Conservation (phyloP, 2,329 filamentous ascomycete species). For the Orbilia quercus region DNA sequence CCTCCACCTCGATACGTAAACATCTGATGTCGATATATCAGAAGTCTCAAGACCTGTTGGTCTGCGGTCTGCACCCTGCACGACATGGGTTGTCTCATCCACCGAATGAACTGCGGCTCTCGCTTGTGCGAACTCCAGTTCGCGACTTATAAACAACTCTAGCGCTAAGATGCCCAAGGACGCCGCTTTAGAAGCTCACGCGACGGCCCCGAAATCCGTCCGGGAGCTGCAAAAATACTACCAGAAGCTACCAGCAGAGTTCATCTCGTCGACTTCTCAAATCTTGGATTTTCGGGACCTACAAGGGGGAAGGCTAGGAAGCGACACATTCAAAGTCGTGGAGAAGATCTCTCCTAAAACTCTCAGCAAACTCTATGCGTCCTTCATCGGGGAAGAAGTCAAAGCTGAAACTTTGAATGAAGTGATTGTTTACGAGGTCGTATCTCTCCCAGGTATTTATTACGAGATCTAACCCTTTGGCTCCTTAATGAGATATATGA, state of each 20-base stretch:
- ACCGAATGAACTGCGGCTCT: neutral
- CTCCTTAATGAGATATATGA: no score
- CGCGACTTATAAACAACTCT: neutral
- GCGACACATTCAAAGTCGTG: conserved; percentile 11
- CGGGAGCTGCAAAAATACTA: conserved; percentile 58
- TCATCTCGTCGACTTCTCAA: conserved; percentile 30
- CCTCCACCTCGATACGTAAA: no score
- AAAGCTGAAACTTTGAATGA: conserved; percentile 1
- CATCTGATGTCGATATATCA: no score
- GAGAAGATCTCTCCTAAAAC: conserved; percentile 31
- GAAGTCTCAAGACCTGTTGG: no score
- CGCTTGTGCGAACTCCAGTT: neutral
- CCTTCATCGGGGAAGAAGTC: conserved; percentile 37
- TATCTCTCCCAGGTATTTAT: conserved; percentile 57
- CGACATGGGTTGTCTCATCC: neutral
- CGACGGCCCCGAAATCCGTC: conserved; percentile 56
- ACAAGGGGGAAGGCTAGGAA: conserved; percentile 10
- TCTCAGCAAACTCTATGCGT: conserved; percentile 19
- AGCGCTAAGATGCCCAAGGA: conserved; percentile 23
- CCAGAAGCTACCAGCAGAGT: conserved; percentile 52
- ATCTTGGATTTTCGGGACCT: conserved; percentile 56
- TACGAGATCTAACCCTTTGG: neutral
- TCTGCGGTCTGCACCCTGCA: no score
- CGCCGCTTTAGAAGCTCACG: conserved; percentile 55
- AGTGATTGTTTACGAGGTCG: conserved; percentile 54